These are phyloP conservation scores for Solanum pimpinellifolium DNA, from an alignment of 257 asterid species.

Conservation along the genomic window DNA sequence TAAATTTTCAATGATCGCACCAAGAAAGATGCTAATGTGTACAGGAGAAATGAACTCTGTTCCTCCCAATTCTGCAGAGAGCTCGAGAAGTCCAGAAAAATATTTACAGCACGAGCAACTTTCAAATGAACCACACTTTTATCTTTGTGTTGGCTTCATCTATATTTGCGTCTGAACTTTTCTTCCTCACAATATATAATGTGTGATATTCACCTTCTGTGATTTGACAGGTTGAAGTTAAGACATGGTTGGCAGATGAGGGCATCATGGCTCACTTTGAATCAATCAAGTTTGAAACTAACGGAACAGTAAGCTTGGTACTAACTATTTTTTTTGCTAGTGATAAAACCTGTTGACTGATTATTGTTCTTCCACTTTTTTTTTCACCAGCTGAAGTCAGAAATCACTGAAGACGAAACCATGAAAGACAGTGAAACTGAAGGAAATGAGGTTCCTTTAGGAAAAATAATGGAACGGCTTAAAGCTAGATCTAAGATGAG, in stretches of 20 bases:
- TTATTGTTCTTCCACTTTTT: constrained; percentile 6
- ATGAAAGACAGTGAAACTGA: constrained; percentile 90
- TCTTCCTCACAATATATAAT: neutral
- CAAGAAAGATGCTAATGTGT: neutral
- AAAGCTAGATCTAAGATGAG: constrained; percentile 79
- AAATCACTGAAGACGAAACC: constrained; percentile 51
- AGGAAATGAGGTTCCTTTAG: constrained; percentile 90
- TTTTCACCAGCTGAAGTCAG: constrained; percentile 46
- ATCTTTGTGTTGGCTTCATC: neutral
- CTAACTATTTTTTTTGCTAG: neutral
- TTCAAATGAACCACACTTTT: neutral
- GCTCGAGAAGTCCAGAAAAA: neutral
- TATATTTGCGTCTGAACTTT: neutral
- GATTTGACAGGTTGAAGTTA: constrained; percentile 49
- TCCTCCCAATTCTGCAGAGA: neutral
- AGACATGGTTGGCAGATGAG: constrained; percentile 91
- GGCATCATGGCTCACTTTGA: constrained; percentile 60
- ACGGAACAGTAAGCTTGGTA: constrained; percentile 49
- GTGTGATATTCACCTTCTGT: constrained; percentile 3
- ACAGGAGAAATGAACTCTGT: neutral
- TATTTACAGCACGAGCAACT: neutral
- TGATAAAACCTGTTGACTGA: constrained; percentile 1
- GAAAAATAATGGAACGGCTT: constrained; percentile 74
- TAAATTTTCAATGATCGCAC: neutral
- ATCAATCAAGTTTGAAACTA: constrained; percentile 68